Conservation (phyloP, 169 alveolate genomes). For the Amoebophrya sp. region DNA sequence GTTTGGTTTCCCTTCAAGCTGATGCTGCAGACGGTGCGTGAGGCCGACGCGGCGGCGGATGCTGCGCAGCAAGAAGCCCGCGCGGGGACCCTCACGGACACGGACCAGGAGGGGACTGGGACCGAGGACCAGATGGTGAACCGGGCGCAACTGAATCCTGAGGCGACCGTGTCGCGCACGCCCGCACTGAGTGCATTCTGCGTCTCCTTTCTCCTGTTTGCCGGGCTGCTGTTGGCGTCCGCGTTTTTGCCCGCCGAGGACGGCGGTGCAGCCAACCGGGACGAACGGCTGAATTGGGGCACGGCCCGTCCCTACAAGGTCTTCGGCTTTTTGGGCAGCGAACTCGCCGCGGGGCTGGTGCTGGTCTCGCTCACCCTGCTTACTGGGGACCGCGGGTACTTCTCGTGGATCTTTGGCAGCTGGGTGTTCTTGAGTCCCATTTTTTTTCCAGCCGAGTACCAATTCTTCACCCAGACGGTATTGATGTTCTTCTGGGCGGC, state of each 20-base stretch:
- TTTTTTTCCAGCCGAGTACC: neutral
- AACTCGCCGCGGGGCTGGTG: neutral
- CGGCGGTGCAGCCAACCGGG: neutral
- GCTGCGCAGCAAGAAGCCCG: neutral
- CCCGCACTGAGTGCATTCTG: neutral
- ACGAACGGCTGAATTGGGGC: neutral
- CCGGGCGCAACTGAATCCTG: no score
- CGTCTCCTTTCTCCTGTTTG: neutral
- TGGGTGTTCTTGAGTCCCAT: neutral
- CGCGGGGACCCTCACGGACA: no score
- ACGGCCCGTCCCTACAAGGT: neutral
- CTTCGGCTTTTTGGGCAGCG: neutral
- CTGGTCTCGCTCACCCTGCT: neutral
- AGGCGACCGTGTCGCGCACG: neutral
- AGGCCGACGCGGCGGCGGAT: neutral
- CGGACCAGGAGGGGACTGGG: no score
- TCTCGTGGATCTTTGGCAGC: neutral
- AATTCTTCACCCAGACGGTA: neutral
- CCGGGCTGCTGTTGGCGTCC: neutral
- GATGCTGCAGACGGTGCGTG: neutral
- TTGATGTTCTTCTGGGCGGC: neutral
- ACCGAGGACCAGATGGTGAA: no score
- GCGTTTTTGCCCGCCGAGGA: neutral
- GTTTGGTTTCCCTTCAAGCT: neutral
- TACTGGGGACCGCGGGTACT: neutral